These are phyloP conservation scores for Endocalyx cinctus DNA, from an alignment of 2,329 filamentous ascomycete species.

Conservation along the genomic window DNA sequence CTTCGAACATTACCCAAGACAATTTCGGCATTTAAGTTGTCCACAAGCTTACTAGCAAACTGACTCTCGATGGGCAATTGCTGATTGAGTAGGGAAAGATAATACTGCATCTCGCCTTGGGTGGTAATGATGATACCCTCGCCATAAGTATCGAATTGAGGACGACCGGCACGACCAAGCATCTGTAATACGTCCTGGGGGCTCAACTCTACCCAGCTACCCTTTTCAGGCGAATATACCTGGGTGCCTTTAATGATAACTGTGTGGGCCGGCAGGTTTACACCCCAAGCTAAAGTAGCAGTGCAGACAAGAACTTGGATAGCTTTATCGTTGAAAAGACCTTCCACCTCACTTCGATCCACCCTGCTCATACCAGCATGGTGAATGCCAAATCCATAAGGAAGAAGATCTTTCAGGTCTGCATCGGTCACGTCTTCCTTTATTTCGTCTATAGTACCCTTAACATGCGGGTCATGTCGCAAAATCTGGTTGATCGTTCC, in stretches of 20 bases:
- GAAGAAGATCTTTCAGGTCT: conserved; percentile 88
- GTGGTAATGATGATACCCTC: conserved; percentile 99
- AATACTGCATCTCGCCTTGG: conserved; percentile 93
- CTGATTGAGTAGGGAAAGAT: conserved; percentile 92
- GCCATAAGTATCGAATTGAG: conserved; percentile 95
- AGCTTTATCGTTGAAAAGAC: conserved; percentile 84
- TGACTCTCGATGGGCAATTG: conserved; percentile 97
- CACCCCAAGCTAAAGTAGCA: conserved; percentile 97
- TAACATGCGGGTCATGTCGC: conserved; percentile 83
- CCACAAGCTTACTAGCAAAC: conserved; percentile 84
- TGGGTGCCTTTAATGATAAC: conserved; percentile 99
- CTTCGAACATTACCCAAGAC: conserved; percentile 89
- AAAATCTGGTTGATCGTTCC: conserved; percentile 97
- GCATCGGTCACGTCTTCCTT: conserved; percentile 76
- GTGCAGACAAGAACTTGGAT: conserved; percentile 97
- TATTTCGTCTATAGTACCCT: conserved; percentile 83
- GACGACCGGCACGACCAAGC: conserved; percentile 93
- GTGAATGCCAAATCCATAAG: conserved; percentile 97
- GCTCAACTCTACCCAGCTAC: conserved; percentile 95
- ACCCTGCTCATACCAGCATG: conserved; percentile 94
- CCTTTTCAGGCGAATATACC: conserved; percentile 96
- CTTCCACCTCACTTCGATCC: conserved; percentile 93
- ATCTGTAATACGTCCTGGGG: conserved; percentile 98
- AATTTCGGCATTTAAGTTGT: conserved; percentile 94
- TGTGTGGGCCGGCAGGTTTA: conserved; percentile 94